phyloP scores from a whole-genome alignment of 371 early-diverging fungal genomes.

The Mortierella sp. region DNA sequence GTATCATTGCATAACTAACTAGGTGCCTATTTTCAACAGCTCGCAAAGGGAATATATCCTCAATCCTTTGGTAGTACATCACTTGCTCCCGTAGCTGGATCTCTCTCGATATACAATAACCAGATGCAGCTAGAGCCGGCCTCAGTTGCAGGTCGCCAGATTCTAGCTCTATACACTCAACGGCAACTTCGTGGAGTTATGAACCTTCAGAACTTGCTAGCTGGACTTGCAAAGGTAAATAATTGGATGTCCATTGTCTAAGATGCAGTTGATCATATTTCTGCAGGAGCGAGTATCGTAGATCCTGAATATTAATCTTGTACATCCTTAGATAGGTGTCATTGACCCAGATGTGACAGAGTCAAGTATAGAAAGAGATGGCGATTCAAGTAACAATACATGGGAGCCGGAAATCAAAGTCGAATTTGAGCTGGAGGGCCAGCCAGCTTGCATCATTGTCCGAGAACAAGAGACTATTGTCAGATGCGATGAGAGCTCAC shows the following conservation, averaged over 20 bases:
- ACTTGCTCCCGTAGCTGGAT: constrained; percentile 46
- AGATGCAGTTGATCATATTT: neutral
- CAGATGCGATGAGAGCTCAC: constrained; percentile 42
- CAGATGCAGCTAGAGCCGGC: constrained; percentile 55
- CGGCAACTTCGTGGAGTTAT: constrained; percentile 49
- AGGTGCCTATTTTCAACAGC: neutral
- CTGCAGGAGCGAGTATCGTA: neutral
- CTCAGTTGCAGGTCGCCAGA: constrained; percentile 40
- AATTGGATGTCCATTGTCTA: neutral
- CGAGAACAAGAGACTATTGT: constrained; percentile 48
- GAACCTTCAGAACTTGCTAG: constrained; percentile 41
- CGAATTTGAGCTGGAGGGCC: constrained; percentile 43
- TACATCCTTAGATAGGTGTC: constrained; percentile 33
- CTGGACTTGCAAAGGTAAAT: constrained; percentile 38
- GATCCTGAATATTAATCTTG: neutral
- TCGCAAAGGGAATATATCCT: constrained; percentile 47
- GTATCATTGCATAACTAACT: neutral
- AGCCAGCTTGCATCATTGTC: constrained; percentile 32
- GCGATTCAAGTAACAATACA: neutral
- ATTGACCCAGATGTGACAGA: constrained; percentile 31
- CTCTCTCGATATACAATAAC: constrained; percentile 54
- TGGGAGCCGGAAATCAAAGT: constrained; percentile 40
- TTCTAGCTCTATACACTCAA: constrained; percentile 41
- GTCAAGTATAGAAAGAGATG: constrained; percentile 6
- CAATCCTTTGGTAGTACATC: constrained; percentile 51